These are phyloP conservation scores for Mucor irregularis DNA, from an alignment of 371 early-diverging fungal genomes.

Conservation along the genomic window DNA sequence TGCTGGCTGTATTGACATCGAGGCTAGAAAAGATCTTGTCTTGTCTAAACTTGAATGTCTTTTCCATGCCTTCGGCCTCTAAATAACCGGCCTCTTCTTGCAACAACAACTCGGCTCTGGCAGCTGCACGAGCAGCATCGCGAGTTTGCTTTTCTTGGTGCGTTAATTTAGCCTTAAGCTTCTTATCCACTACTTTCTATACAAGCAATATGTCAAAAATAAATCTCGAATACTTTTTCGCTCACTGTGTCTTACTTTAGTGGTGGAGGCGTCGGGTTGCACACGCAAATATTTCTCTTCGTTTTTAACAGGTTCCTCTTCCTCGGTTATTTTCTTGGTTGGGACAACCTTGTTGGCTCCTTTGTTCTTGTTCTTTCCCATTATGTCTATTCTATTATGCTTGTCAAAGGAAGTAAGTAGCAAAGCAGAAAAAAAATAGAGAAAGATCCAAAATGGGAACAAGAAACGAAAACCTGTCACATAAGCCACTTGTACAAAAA, in stretches of 20 bases:
- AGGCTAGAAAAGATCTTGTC: slow-evolving; percentile 72
- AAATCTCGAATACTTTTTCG: too few relatives aligned
- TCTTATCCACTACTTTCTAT: slow-evolving; percentile 67
- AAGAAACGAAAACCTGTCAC: neutral
- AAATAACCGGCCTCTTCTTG: slow-evolving; percentile 77
- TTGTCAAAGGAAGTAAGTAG: neutral
- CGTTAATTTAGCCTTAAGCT: slow-evolving; percentile 61
- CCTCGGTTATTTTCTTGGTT: slow-evolving; percentile 1
- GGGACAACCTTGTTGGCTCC: neutral
- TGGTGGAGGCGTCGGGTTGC: slow-evolving; percentile 9
- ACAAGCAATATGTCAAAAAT: neutral
- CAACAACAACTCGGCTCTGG: slow-evolving; percentile 75
- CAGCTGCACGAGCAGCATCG: slow-evolving; percentile 78
- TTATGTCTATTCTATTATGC: neutral
- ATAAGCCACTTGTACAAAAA: slow-evolving; percentile 18
- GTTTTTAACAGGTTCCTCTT: slow-evolving; percentile 25
- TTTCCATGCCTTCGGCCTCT: slow-evolving; percentile 89
- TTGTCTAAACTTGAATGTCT: slow-evolving; percentile 87
- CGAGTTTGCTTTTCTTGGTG: slow-evolving; percentile 60
- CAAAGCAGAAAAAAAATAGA: slow-evolving; percentile 1
- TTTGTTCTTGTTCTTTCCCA: slow-evolving; percentile 9
- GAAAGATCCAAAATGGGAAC: neutral
- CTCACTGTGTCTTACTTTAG: too few relatives aligned
- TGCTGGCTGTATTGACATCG: slow-evolving; percentile 76
- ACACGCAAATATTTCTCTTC: slow-evolving; percentile 38